phyloP scores from a whole-genome alignment of 257 asterid genomes.

The Osmanthus fragrans region DNA sequence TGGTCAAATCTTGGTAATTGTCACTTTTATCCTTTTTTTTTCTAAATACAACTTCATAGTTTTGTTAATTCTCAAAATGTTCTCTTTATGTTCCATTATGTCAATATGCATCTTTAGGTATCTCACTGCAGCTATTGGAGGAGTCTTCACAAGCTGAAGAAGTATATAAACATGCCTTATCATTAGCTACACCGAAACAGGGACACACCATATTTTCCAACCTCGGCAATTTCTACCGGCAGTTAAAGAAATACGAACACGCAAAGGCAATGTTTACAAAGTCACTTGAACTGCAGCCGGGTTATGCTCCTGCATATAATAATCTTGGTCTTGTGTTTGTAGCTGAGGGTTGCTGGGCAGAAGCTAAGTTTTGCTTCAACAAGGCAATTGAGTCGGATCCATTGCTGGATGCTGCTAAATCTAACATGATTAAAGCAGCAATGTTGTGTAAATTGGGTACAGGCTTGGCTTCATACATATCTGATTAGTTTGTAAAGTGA shows the following conservation, averaged over 20 bases:
- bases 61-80: not conserved
- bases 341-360: constrained; percentile 79
- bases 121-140: constrained; percentile 80
- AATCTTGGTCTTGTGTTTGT: constrained; percentile 94
- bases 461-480: constrained; percentile 27
- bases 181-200: constrained; percentile 68
- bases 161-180: constrained; percentile 77
- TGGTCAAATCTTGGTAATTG: constrained; percentile 95
- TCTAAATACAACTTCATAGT: not conserved
- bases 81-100: constrained; percentile 16
- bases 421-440: constrained; percentile 70
- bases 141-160: constrained; percentile 73
- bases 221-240: constrained; percentile 88
- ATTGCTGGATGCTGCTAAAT: constrained; percentile 86
- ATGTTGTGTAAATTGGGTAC: constrained; percentile 42
- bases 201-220: constrained; percentile 77
- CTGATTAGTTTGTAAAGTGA: constrained; percentile 15
- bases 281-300: constrained; percentile 92
- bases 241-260: constrained; percentile 53
- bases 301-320: constrained; percentile 96
- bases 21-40: constrained; percentile 8
- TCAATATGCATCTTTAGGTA: constrained; percentile 46
- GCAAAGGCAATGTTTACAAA: constrained; percentile 93
- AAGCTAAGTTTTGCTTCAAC: constrained; percentile 81
- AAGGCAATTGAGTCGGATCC: constrained; percentile 87